Evolutionary conservation across 306 rosid genomes (phyloP).

Genomic region (Sicyos baderoa): DNA sequence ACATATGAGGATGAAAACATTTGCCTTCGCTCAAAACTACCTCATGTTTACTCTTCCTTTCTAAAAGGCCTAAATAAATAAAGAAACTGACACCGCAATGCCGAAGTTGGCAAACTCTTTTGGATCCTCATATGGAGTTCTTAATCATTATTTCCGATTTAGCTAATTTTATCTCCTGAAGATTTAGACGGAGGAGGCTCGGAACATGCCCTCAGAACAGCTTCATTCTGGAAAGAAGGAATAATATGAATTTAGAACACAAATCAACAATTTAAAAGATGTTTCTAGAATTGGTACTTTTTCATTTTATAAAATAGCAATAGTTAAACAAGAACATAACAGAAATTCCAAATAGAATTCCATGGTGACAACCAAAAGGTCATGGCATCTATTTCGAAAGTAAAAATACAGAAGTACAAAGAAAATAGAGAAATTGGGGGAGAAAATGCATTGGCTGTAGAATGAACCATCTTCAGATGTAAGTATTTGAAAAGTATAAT

Average conservation of each 20-base stretch:
- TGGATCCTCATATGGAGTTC: conserved; percentile 19
- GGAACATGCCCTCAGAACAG: conserved; percentile 78
- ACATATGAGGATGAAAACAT: conserved; percentile 16
- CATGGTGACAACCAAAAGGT: conserved; percentile 1
- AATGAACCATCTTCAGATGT: neutral
- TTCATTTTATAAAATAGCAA: neutral
- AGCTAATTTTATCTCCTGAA: conserved; percentile 20
- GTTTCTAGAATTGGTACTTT: neutral
- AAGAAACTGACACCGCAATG: neutral
- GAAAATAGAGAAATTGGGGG: too few relatives aligned
- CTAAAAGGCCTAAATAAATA: neutral
- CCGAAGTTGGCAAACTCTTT: conserved; percentile 16
- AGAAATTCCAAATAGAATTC: neutral
- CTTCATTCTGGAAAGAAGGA: conserved; percentile 53
- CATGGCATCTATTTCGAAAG: neutral
- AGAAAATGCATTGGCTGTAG: neutral
- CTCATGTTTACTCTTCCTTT: conserved; percentile 1
- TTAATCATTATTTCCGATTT: conserved; percentile 26
- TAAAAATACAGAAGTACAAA: neutral
- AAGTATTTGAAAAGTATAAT: neutral
- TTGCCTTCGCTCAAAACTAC: neutral
- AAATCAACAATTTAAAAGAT: neutral
- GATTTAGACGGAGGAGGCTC: conserved; percentile 46
- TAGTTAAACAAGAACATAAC: neutral
- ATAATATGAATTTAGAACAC: conserved; percentile 13